Percentiles rank a stretch among this genome's conserved stretches.
Evolutionary conservation across 306 rosid genomes (phyloP).

Genomic region (Citrullus amarus): DNA sequence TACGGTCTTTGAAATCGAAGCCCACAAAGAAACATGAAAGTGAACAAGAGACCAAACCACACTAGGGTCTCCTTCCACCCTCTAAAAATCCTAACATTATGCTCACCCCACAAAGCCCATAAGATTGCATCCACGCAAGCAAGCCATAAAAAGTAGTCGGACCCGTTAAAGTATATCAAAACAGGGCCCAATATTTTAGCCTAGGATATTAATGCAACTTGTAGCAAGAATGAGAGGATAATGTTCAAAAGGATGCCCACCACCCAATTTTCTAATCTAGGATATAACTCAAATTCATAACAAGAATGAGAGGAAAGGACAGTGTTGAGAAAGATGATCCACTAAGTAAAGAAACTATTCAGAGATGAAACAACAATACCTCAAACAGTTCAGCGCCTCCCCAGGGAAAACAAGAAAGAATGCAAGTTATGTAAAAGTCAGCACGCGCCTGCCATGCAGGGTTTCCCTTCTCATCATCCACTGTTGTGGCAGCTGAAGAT

Average conservation of each 20-base stretch:
- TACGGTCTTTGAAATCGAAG: no score
- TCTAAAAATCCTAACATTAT: no score
- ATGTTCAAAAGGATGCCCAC: not conserved
- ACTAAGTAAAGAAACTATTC: not conserved
- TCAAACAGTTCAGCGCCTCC: constrained; percentile 94
- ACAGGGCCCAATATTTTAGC: not conserved
- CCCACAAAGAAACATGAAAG: no score
- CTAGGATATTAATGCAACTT: not conserved
- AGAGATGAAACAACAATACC: constrained; percentile 34
- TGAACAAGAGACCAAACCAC: no score
- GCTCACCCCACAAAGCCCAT: no score
- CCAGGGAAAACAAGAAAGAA: constrained; percentile 94
- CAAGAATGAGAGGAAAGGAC: not conserved
- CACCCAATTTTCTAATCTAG: not conserved
- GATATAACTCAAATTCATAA: not conserved
- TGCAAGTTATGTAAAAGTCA: constrained; percentile 82
- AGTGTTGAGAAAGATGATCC: not conserved
- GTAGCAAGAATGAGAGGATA: not conserved
- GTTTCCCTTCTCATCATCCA: constrained; percentile 94
- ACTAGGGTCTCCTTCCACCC: no score
- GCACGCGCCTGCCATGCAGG: constrained; percentile 98
- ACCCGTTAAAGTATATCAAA: not conserved
- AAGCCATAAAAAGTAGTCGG: not conserved
- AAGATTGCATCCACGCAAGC: no score
- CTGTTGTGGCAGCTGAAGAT: constrained; percentile 95